Evolutionary conservation across 2,329 filamentous ascomycete species (phyloP).

Genomic region (Monilinia aucupariae): DNA sequence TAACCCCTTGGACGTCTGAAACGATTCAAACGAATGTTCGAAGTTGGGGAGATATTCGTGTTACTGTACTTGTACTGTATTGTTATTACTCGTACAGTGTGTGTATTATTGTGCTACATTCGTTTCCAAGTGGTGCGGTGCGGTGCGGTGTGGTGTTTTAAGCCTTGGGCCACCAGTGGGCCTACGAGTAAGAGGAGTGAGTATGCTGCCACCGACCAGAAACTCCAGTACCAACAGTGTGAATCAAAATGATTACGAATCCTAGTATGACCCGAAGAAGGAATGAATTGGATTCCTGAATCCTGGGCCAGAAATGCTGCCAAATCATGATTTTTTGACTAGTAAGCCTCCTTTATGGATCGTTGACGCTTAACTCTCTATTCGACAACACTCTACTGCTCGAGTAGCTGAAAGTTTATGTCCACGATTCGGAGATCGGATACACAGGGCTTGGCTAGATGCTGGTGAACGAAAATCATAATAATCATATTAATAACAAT

Average conservation of each 20-base stretch:
- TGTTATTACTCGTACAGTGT: too few species aligned
- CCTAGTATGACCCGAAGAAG: too few species aligned
- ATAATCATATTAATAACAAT: too few species aligned
- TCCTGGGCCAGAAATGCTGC: background rate
- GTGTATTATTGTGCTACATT: background rate
- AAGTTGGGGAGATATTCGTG: background rate
- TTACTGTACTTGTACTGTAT: too few species aligned
- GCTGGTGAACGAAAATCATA: background rate
- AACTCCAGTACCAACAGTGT: too few species aligned
- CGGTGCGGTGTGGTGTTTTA: too few species aligned
- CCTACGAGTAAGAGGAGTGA: too few species aligned
- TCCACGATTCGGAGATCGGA: background rate
- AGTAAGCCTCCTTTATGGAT: background rate
- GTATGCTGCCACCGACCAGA: too few species aligned
- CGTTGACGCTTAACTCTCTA: background rate
- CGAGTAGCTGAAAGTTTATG: background rate
- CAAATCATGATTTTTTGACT: constrained; percentile 1
- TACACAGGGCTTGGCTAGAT: background rate
- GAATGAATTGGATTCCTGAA: background rate
- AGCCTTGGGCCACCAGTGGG: too few species aligned
- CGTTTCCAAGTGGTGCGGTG: background rate
- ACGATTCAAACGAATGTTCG: constrained; percentile 1
- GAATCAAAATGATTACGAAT: too few species aligned
- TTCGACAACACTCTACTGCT: constrained; percentile 5
- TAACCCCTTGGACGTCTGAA: background rate